A percentile compares a stretch with the other conserved stretches of the same genome.
Conservation (phyloP, 192 early-diverging fungal species). For the Gigaspora rosea region DNA sequence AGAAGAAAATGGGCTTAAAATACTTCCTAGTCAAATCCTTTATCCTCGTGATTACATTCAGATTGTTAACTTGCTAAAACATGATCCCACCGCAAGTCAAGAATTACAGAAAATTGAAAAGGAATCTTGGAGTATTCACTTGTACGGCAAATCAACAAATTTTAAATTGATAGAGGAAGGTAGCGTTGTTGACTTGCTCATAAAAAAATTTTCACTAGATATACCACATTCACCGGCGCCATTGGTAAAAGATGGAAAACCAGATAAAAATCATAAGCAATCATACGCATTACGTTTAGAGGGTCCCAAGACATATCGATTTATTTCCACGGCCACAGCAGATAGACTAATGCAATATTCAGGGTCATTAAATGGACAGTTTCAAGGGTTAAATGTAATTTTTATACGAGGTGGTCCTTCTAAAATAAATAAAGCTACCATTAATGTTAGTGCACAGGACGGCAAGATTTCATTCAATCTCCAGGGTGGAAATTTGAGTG, state of each 20-base stretch:
- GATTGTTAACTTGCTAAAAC: slow-evolving; percentile 41
- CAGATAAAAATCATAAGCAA: slow-evolving; percentile 29
- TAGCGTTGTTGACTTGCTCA: slow-evolving; percentile 48
- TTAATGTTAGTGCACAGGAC: slow-evolving; percentile 26
- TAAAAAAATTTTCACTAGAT: slow-evolving; percentile 53
- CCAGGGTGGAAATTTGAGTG: slow-evolving; percentile 30
- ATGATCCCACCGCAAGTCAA: slow-evolving; percentile 41
- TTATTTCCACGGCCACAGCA: background rate
- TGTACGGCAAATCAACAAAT: slow-evolving; percentile 63
- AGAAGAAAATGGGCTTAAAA: slow-evolving; percentile 47
- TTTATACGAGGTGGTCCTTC: slow-evolving; percentile 50
- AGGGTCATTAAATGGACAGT: slow-evolving; percentile 24
- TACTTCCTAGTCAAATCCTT: slow-evolving; percentile 48
- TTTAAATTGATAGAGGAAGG: slow-evolving; percentile 46
- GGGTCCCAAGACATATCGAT: slow-evolving; percentile 21
- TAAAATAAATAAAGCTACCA: slow-evolving; percentile 9
- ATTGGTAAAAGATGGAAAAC: slow-evolving; percentile 26
- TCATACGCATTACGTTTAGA: background rate
- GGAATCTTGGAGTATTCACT: slow-evolving; percentile 50
- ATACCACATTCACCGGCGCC: slow-evolving; percentile 38
- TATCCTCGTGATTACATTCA: slow-evolving; percentile 57
- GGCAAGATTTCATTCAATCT: slow-evolving; percentile 34
- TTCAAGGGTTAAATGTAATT: slow-evolving; percentile 52
- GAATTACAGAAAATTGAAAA: slow-evolving; percentile 43
- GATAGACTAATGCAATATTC: slow-evolving; percentile 10